Conservation (phyloP, 2,329 filamentous ascomycete species). For the Mycosphaerelloides madeirae region DNA sequence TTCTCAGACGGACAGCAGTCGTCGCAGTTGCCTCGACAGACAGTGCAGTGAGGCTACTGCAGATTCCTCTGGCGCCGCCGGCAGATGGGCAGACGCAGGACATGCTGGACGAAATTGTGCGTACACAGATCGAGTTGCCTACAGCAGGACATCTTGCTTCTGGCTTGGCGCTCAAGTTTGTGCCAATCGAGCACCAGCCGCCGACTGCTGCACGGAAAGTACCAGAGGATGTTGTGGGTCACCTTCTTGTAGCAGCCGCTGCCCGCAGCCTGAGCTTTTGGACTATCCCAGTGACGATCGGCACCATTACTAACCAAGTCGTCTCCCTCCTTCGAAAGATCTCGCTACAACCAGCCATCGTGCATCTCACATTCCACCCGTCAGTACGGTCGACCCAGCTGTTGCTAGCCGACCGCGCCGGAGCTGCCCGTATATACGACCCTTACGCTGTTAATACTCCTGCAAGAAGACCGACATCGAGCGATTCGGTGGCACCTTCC, state of each 20-base stretch:
- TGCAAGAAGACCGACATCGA: slow-evolving; percentile 22
- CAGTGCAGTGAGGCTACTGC: slow-evolving; percentile 51
- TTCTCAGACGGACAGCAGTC: slow-evolving; percentile 38
- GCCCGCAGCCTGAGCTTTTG: slow-evolving; percentile 20
- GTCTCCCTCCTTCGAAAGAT: slow-evolving; percentile 7
- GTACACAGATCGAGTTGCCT: slow-evolving; percentile 8
- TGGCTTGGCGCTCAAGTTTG: slow-evolving; percentile 16
- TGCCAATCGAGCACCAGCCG: slow-evolving; percentile 11
- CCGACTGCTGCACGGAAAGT: slow-evolving; percentile 2
- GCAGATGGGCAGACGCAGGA: slow-evolving; percentile 12
- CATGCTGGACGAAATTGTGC: slow-evolving; percentile 17
- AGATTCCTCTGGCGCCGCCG: slow-evolving; percentile 52
- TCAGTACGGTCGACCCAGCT: slow-evolving; percentile 34
- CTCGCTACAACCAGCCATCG: slow-evolving; percentile 14
- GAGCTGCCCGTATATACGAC: slow-evolving; percentile 55
- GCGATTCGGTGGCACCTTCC: slow-evolving; percentile 15
- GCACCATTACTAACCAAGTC: slow-evolving; percentile 13
- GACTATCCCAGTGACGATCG: slow-evolving; percentile 20
- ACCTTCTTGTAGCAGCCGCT: slow-evolving; percentile 16
- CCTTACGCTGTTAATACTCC: slow-evolving; percentile 38
- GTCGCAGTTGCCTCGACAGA: slow-evolving; percentile 54
- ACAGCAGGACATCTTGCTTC: slow-evolving; percentile 5
- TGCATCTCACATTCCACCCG: slow-evolving; percentile 24
- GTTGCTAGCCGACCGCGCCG: slow-evolving; percentile 51
- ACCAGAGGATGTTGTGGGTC: slow-evolving; percentile 10